Percentiles rank a stretch among this genome's conserved stretches.
phyloP scores from a whole-genome alignment of 495 filamentous ascomycete species.

The Terfezia boudieri region DNA sequence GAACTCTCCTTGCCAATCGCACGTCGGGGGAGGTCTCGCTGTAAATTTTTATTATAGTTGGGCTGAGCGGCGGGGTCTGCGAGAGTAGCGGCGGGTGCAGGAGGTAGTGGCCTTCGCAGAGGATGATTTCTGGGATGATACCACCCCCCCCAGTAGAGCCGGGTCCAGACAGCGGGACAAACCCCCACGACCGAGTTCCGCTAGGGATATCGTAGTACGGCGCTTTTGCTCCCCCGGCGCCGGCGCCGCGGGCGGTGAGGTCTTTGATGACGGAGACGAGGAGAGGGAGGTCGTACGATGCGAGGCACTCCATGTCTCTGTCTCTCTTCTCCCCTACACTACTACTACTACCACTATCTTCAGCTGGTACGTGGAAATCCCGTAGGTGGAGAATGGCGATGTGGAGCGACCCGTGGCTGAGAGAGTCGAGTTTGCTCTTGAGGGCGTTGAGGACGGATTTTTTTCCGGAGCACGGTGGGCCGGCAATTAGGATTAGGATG shows the following conservation, averaged over 20 bases:
- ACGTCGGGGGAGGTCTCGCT: constrained; percentile 16
- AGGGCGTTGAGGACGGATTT: constrained; percentile 11
- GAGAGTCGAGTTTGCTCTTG: constrained; percentile 3
- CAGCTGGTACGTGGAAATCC: constrained; percentile 1
- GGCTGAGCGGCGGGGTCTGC: too few relatives aligned
- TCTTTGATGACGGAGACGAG: constrained; percentile 2
- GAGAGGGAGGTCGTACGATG: constrained; percentile 6
- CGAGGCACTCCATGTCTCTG: neutral
- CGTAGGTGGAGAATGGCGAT: constrained; percentile 9
- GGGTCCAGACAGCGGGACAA: too few relatives aligned
- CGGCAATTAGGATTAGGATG: constrained; percentile 7
- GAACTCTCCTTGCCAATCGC: constrained; percentile 11
- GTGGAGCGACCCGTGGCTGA: constrained; percentile 2
- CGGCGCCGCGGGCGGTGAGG: neutral
- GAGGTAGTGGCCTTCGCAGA: constrained; percentile 12
- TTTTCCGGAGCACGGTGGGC: constrained; percentile 10
- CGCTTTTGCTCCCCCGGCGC: neutral
- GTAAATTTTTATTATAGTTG: constrained; percentile 4
- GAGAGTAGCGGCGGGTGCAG: too few relatives aligned
- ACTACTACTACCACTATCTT: neutral
- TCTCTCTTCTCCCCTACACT: neutral
- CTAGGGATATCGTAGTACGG: neutral
- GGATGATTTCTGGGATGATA: constrained; percentile 6
- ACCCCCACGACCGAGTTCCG: too few relatives aligned
- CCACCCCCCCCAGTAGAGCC: too few relatives aligned